Evolutionary conservation across 2,329 filamentous ascomycete species (phyloP).

Genomic region (Nothomitra cinnamomea): DNA sequence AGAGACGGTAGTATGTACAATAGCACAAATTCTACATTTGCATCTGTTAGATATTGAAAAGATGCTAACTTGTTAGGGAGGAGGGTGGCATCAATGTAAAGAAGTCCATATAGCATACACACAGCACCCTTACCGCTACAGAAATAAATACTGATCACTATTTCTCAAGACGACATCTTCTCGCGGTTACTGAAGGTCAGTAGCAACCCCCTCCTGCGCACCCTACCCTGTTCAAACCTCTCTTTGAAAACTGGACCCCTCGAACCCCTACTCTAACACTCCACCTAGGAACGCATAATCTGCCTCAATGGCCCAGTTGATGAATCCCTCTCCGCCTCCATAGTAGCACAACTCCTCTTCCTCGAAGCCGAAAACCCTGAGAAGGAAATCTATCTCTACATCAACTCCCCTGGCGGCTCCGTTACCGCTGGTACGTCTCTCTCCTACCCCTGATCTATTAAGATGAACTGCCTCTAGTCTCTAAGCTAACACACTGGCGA

Average conservation of each 20-base stretch:
- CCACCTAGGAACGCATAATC: slow-evolving; percentile 66
- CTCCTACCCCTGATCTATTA: neutral
- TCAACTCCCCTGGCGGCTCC: slow-evolving; percentile 87
- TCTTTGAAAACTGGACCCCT: neutral
- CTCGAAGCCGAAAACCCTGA: slow-evolving; percentile 93
- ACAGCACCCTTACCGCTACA: neutral
- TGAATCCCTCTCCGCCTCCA: slow-evolving; percentile 76
- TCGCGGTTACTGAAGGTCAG: slow-evolving; percentile 58
- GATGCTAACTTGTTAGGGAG: slow-evolving; percentile 34
- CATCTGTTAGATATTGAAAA: slow-evolving; percentile 1
- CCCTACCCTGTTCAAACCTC: neutral
- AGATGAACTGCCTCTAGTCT: too few species aligned
- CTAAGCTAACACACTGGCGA: too few species aligned
- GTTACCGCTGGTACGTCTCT: slow-evolving; percentile 52
- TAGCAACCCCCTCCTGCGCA: neutral
- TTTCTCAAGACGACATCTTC: slow-evolving; percentile 55
- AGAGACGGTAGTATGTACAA: slow-evolving; percentile 35
- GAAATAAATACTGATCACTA: slow-evolving; percentile 7
- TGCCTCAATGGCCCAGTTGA: slow-evolving; percentile 86
- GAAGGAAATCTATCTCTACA: slow-evolving; percentile 93
- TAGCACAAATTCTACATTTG: slow-evolving; percentile 4
- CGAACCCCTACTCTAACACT: neutral
- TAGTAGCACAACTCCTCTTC: slow-evolving; percentile 91
- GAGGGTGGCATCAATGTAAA: slow-evolving; percentile 63
- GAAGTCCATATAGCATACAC: slow-evolving; percentile 13